phyloP scores from a whole-genome alignment of 805 yeast genomes.

The Nematodospora valgi region DNA sequence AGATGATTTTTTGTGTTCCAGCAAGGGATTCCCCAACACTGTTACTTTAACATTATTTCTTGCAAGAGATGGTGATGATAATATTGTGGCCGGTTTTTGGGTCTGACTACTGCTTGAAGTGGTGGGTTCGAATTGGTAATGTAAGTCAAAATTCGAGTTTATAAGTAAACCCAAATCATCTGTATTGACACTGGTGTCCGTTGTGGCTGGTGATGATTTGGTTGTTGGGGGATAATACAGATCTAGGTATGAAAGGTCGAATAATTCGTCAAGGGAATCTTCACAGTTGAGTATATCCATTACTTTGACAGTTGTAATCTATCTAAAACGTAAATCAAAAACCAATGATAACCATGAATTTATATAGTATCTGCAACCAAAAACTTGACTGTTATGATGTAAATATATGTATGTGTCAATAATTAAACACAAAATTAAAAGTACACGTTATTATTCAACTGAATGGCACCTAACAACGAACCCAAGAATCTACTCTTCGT shows the following conservation, averaged over 20 bases:
- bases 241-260: background rate
- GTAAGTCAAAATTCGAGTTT: background rate
- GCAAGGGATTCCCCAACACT: background rate
- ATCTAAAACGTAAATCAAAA: background rate
- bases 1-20: conserved; percentile 3
- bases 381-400: too few species aligned
- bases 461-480: too few species aligned
- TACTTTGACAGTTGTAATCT: too few species aligned
- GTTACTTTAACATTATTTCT: background rate
- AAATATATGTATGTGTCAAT: too few species aligned
- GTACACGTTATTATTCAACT: too few species aligned
- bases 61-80: background rate
- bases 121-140: background rate
- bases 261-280: conserved; percentile 1
- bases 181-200: background rate
- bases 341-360: too few species aligned
- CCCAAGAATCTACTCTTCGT: too few species aligned
- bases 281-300: conserved; percentile 1
- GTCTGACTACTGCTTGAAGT: background rate
- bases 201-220: background rate
- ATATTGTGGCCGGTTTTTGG: background rate
- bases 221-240: background rate
- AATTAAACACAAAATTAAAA: too few species aligned
- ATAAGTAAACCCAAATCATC: background rate
- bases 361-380: too few species aligned